Evolutionary conservation across 2,329 filamentous ascomycete species (phyloP).

Genomic region (Myriangium duriaei): DNA sequence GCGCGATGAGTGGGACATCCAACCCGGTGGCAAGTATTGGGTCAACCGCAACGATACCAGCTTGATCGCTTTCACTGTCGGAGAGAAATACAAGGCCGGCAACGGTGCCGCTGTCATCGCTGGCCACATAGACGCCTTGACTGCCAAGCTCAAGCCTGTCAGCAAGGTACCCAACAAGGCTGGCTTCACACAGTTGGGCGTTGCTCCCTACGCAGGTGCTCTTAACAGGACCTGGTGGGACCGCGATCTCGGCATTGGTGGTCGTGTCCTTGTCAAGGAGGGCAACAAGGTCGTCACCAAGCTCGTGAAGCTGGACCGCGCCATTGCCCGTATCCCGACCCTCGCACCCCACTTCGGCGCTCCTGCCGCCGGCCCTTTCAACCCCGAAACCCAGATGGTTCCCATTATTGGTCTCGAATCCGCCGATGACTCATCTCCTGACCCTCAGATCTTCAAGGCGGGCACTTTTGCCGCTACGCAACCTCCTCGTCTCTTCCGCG

Average conservation of each 20-base stretch:
- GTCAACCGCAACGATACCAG: conserved; percentile 74
- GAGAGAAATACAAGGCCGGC: conserved; percentile 66
- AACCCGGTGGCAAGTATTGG: conserved; percentile 79
- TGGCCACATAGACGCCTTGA: conserved; percentile 86
- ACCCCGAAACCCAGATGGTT: conserved; percentile 85
- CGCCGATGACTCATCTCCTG: conserved; percentile 33
- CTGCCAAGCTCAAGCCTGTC: conserved; percentile 81
- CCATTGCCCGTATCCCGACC: conserved; percentile 83
- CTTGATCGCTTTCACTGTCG: conserved; percentile 74
- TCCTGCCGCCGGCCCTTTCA: conserved; percentile 52
- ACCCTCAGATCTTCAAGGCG: conserved; percentile 22
- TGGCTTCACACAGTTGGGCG: conserved; percentile 78
- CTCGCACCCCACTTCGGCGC: conserved; percentile 89
- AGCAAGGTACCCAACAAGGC: conserved; percentile 72
- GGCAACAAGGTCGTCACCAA: conserved; percentile 65
- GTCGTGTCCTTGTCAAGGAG: conserved; percentile 74
- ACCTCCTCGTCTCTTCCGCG: conserved; percentile 69
- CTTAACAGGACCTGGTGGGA: conserved; percentile 95
- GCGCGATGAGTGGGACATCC: conserved; percentile 69
- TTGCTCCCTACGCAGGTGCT: conserved; percentile 83
- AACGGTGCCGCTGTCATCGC: conserved; percentile 82
- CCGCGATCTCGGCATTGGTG: conserved; percentile 80
- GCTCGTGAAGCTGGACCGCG: conserved; percentile 87
- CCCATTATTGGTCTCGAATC: conserved; percentile 85
- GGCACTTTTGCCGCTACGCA: conserved; percentile 72